Evolutionary conservation across 441 rosid species (phyloP).

Genomic region (Gossypium aridum): DNA sequence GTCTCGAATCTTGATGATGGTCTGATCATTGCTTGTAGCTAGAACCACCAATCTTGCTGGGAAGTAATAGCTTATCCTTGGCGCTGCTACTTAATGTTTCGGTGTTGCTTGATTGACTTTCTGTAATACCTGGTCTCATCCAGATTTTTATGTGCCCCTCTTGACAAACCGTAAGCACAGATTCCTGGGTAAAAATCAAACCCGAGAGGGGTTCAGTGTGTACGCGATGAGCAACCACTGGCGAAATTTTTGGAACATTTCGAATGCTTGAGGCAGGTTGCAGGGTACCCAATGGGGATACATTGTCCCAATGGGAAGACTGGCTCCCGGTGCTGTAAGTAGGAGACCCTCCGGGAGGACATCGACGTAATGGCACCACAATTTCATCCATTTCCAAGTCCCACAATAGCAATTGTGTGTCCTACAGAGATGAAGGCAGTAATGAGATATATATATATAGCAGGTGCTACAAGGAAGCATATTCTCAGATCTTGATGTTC

Average conservation of each 20-base stretch:
- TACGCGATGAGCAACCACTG: slow-evolving; percentile 75
- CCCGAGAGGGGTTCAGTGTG: slow-evolving; percentile 92
- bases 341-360: slow-evolving; percentile 94
- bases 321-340: slow-evolving; percentile 95
- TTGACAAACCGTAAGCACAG: slow-evolving; percentile 74
- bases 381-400: slow-evolving; percentile 97
- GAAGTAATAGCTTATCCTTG: slow-evolving; percentile 57
- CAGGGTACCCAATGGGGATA: slow-evolving; percentile 57
- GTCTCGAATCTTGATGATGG: slow-evolving; percentile 15
- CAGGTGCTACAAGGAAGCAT: slow-evolving; percentile 12
- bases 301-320: slow-evolving; percentile 92
- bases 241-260: slow-evolving; percentile 86
- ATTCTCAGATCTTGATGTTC: slow-evolving; percentile 7
- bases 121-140: slow-evolving; percentile 69
- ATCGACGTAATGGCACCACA: slow-evolving; percentile 87
- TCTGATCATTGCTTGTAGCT: slow-evolving; percentile 55
- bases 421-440: slow-evolving; percentile 40
- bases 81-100: slow-evolving; percentile 55
- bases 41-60: slow-evolving; percentile 48
- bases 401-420: slow-evolving; percentile 91
- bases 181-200: slow-evolving; percentile 74
- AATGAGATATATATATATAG: neutral
- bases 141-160: slow-evolving; percentile 95
- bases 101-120: slow-evolving; percentile 44
- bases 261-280: slow-evolving; percentile 93